phyloP scores from a whole-genome alignment of 805 yeast genomes.

The Wickerhamiella occidentalis region DNA sequence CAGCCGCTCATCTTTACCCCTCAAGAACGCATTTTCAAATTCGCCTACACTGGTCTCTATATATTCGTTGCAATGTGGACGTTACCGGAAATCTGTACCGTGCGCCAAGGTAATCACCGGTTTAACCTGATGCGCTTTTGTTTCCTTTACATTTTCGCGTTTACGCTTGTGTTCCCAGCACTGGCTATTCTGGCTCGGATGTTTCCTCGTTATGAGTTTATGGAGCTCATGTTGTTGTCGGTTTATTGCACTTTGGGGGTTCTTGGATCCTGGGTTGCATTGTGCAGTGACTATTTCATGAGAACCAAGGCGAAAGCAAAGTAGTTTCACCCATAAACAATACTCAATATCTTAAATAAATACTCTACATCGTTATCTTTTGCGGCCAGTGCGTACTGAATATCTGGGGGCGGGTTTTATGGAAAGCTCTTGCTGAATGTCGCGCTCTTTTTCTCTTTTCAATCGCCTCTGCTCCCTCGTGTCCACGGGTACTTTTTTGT shows the following conservation, averaged over 20 bases:
- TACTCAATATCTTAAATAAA: too few relatives aligned
- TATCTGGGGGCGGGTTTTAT: too few relatives aligned
- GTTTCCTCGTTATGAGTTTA: slow-evolving; percentile 53
- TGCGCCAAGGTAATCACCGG: slow-evolving; percentile 22
- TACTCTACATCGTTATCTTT: too few relatives aligned
- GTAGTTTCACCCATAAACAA: too few relatives aligned
- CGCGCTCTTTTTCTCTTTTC: too few relatives aligned
- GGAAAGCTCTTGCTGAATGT: too few relatives aligned
- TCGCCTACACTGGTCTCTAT: slow-evolving; percentile 73
- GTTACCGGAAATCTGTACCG: slow-evolving; percentile 38
- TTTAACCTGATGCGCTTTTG: slow-evolving; percentile 64
- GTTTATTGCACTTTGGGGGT: slow-evolving; percentile 82
- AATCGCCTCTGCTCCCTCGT: too few relatives aligned
- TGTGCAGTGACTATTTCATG: slow-evolving; percentile 9
- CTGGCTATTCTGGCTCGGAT: slow-evolving; percentile 42
- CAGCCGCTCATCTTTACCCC: slow-evolving; percentile 78
- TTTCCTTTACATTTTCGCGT: slow-evolving; percentile 51
- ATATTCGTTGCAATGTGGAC: slow-evolving; percentile 62
- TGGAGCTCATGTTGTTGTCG: slow-evolving; percentile 69
- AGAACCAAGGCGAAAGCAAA: too few relatives aligned
- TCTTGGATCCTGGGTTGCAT: slow-evolving; percentile 65
- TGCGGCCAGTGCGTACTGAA: too few relatives aligned
- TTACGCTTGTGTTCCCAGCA: slow-evolving; percentile 48
- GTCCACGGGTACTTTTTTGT: too few relatives aligned
- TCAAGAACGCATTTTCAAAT: slow-evolving; percentile 68